A percentile compares a stretch with the other conserved stretches of the same genome.
Conservation (phyloP, 225 moss, liverwort and hornwort genomes). For the Straminergon stramineum region DNA sequence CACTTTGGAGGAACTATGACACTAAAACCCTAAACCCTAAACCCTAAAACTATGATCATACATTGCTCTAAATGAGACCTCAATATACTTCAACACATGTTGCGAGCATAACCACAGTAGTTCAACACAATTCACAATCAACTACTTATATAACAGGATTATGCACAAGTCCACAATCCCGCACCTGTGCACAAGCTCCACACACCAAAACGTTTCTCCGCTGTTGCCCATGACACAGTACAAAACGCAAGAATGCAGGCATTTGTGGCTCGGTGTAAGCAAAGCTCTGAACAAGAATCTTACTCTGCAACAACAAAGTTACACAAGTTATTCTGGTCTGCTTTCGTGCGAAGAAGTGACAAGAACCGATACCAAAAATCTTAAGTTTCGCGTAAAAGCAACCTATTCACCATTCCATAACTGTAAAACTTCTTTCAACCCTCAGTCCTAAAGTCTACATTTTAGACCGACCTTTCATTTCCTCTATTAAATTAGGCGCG, state of each 20-base stretch:
- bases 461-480: not conserved
- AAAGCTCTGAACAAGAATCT: not conserved
- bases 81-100: not conserved
- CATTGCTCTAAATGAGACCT: not conserved
- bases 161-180: not conserved
- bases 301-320: not conserved
- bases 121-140: not conserved
- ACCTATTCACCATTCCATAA: not conserved
- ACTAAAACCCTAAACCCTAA: not conserved
- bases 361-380: not conserved
- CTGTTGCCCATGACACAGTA: not conserved
- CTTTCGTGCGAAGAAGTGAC: not conserved
- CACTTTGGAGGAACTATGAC: not conserved
- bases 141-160: not conserved
- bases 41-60: not conserved
- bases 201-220: not conserved
- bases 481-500: too few species aligned
- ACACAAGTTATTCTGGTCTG: not conserved
- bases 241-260: not conserved
- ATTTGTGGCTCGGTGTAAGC: not conserved
- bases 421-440: not conserved
- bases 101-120: not conserved
- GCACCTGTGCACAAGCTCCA: not conserved
- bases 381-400: not conserved
- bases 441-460: not conserved